Evolutionary conservation across 345 rosid genomes (phyloP).

Genomic region (Capsella bursapastoris): DNA sequence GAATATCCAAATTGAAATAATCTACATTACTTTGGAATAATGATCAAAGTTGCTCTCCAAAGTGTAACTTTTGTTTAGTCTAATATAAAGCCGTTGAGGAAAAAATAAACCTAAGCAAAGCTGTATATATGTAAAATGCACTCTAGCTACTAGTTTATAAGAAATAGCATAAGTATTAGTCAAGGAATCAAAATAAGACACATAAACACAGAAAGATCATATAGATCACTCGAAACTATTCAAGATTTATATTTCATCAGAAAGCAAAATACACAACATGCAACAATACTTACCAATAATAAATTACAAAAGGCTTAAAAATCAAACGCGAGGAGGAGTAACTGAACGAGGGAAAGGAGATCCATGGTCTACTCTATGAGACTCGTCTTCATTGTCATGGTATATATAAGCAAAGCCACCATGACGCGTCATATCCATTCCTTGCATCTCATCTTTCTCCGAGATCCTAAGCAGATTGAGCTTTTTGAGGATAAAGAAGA

Average conservation of each 20-base stretch:
- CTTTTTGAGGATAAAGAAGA: constrained; percentile 62
- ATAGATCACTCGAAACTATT: background rate
- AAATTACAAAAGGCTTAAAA: constrained; percentile 4
- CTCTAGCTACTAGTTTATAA: too few species aligned
- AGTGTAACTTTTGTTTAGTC: background rate
- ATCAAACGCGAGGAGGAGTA: constrained; percentile 17
- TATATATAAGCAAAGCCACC: constrained; percentile 90
- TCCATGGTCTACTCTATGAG: constrained; percentile 34
- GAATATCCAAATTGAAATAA: background rate
- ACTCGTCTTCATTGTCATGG: constrained; percentile 59
- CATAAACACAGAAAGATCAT: background rate
- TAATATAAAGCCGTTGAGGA: background rate
- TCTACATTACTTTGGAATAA: background rate
- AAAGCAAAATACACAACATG: constrained; percentile 4
- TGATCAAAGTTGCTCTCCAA: too few species aligned
- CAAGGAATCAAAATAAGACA: background rate
- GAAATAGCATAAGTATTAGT: background rate
- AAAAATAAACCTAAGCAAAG: background rate
- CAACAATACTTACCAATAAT: background rate
- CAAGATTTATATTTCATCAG: background rate
- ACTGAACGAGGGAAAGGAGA: constrained; percentile 36
- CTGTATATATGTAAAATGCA: background rate
- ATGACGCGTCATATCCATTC: constrained; percentile 86
- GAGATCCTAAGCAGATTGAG: constrained; percentile 73
- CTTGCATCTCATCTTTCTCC: constrained; percentile 72